phyloP scores from a whole-genome alignment of 192 early-diverging fungal genomes.

The Bifiguratus adelaidae region DNA sequence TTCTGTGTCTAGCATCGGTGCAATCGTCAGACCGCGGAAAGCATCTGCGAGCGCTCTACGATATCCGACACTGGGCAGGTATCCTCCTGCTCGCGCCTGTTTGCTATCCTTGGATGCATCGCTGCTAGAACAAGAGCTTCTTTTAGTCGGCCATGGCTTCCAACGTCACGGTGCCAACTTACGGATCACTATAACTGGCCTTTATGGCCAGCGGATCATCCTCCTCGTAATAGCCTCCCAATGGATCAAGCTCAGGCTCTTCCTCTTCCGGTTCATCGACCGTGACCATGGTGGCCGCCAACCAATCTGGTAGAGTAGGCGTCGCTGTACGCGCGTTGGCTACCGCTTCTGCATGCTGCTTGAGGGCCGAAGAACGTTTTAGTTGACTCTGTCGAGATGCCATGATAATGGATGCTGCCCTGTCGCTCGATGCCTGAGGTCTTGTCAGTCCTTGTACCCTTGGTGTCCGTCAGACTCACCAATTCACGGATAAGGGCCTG shows the following conservation, averaged over 20 bases:
- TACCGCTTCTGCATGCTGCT: no score
- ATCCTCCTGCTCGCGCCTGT: conserved; percentile 29
- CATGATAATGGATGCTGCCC: conserved; percentile 33
- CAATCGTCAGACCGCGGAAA: no score
- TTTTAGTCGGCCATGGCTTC: no score
- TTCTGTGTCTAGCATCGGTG: no score
- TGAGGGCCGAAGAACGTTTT: conserved; percentile 32
- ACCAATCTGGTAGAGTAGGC: conserved; percentile 17
- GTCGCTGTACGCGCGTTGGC: no score
- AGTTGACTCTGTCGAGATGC: conserved; percentile 26
- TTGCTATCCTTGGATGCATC: conserved; percentile 16
- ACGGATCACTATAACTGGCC: conserved; percentile 39
- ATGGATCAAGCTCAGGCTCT: conserved; percentile 38
- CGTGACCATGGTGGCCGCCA: conserved; percentile 13
- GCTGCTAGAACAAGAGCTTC: no score
- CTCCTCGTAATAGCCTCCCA: conserved; percentile 35
- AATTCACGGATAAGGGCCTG: conserved; percentile 66
- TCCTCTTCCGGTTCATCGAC: conserved; percentile 11
- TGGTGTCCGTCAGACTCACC: no score
- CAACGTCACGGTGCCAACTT: no score
- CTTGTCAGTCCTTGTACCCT: no score
- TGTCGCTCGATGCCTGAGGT: conserved; percentile 30
- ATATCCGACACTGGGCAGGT: conserved; percentile 23
- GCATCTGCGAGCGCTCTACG: conserved; percentile 24
- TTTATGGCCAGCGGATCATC: conserved; percentile 12